Base-by-base conservation (phyloP, 768 basidiomycete species). In the Gelatoporia subvermispora region DNA sequence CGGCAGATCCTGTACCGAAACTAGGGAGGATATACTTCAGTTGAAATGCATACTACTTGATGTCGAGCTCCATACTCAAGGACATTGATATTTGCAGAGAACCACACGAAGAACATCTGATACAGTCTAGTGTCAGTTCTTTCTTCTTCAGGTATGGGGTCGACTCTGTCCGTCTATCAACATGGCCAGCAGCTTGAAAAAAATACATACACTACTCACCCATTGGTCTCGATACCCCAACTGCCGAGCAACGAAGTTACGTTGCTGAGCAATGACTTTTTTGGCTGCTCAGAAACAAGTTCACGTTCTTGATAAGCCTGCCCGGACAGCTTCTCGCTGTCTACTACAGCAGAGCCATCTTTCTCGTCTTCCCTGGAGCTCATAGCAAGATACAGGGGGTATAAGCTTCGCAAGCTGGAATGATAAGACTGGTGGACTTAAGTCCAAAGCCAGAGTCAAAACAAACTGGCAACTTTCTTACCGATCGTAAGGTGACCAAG, bases 71-170 rank as follows among this genome's bases (percentile, higher is more conserved):
- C 72, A 22, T 23, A 84, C 65, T 72, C 73, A 16, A 84, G 67
- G 22, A 85, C 75, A 55, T 85, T 85, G 63, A 84, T 74, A 59
- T 84, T 85, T 46, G 78, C 73, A 8, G 84, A 79, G 57, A 85
- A 82, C 85, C 84, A 86, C 3, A 85, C 70, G 57, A 82, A 82
- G 68, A 85, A 85, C 56, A 84, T 64, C 51, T 85, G 82, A 56
- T 77, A 78, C 43, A 78, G 73, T 40, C 77, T 75, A n/a, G 68
- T 74, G 56, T 85, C 84, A 8, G 58, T 71, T 40, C 83, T 74
- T 37, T 77, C 67, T 22, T 74, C 74, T 2, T 62, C 54, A 1
- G 75, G 61, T 1, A 79, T 75, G 3, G 84, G 84, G 17, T 73
- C 62, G 20, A 79, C 83, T 0, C 83, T 81, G 16, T 7, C 40